Conservation (phyloP, 2,329 filamentous ascomycete species). For the Tolypocladium inflatum region DNA sequence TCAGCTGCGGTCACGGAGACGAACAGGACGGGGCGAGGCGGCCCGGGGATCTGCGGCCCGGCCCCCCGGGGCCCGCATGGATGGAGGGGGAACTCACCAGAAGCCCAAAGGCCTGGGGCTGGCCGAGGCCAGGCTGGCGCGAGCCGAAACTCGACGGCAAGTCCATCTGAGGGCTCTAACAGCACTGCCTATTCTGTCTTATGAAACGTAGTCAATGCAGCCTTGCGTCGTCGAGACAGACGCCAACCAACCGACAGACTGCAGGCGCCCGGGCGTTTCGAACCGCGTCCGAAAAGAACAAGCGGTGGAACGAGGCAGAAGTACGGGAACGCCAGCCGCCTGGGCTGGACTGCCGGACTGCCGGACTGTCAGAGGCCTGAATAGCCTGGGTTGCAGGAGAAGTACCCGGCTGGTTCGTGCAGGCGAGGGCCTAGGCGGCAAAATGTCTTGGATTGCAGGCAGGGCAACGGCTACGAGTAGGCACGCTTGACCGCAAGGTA, state of each 20-base stretch:
- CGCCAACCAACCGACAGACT: not conserved
- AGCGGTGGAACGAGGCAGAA: not conserved
- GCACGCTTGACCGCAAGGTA: not conserved
- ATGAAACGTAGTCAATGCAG: not conserved
- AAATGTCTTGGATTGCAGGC: not conserved
- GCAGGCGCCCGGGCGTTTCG: not conserved
- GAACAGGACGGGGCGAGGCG: not conserved
- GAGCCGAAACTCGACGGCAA: not conserved
- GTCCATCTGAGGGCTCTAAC: not conserved
- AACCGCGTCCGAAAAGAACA: not conserved
- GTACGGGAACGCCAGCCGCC: not conserved
- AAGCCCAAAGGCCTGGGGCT: constrained; percentile 15
- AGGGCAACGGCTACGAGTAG: not conserved
- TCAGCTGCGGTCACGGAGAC: not conserved
- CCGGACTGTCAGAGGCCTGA: not conserved
- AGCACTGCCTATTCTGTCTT: not conserved
- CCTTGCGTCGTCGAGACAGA: not conserved
- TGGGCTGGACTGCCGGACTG: not conserved
- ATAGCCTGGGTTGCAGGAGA: not conserved
- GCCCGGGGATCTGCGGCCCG: not conserved
- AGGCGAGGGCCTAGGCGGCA: not conserved
- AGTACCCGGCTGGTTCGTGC: not conserved
- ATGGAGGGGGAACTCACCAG: constrained; percentile 13
- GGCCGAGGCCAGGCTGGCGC: constrained; percentile 5
- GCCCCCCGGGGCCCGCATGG: not conserved